Conservation (phyloP, 2,329 filamentous ascomycete genomes). For the Microsporum audouinii region DNA sequence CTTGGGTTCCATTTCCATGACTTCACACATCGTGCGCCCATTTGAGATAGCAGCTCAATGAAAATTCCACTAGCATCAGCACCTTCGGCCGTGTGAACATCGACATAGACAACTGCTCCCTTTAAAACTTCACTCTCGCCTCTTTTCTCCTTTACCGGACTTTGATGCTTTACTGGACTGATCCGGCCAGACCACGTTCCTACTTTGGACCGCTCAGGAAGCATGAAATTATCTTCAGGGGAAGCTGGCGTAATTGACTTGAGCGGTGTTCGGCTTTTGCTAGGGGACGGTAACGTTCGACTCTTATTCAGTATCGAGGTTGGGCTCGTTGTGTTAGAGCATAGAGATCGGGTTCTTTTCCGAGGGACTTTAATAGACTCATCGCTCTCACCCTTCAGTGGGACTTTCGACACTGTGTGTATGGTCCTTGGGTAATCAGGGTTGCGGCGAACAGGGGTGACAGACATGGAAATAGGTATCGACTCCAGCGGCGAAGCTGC, state of each 20-base stretch:
- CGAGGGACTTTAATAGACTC: slow-evolving; percentile 36
- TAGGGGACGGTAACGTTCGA: slow-evolving; percentile 20
- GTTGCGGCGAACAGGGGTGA: slow-evolving; percentile 44
- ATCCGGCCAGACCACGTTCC: not conserved
- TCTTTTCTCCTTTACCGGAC: slow-evolving; percentile 15
- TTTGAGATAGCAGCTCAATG: slow-evolving; percentile 62
- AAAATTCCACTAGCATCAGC: slow-evolving; percentile 73
- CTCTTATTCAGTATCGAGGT: slow-evolving; percentile 22
- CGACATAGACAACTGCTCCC: slow-evolving; percentile 68
- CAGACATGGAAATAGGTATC: slow-evolving; percentile 27
- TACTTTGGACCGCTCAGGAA: slow-evolving; percentile 11
- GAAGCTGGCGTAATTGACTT: slow-evolving; percentile 7
- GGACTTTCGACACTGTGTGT: slow-evolving; percentile 66
- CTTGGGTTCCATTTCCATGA: slow-evolving; percentile 63
- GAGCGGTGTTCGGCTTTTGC: slow-evolving; percentile 8
- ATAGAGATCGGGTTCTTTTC: slow-evolving; percentile 43
- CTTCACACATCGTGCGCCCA: slow-evolving; percentile 71
- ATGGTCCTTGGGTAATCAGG: slow-evolving; percentile 44
- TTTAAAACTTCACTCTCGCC: slow-evolving; percentile 40
- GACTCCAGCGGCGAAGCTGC: slow-evolving; percentile 10
- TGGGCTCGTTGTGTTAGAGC: slow-evolving; percentile 31
- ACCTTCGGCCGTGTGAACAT: slow-evolving; percentile 72
- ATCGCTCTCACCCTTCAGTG: slow-evolving; percentile 54
- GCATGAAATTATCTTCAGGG: slow-evolving; percentile 1
- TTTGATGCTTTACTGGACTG: slow-evolving; percentile 23